Conservation (phyloP, 2,329 filamentous ascomycete species). For the Trichoderma koningiopsis region DNA sequence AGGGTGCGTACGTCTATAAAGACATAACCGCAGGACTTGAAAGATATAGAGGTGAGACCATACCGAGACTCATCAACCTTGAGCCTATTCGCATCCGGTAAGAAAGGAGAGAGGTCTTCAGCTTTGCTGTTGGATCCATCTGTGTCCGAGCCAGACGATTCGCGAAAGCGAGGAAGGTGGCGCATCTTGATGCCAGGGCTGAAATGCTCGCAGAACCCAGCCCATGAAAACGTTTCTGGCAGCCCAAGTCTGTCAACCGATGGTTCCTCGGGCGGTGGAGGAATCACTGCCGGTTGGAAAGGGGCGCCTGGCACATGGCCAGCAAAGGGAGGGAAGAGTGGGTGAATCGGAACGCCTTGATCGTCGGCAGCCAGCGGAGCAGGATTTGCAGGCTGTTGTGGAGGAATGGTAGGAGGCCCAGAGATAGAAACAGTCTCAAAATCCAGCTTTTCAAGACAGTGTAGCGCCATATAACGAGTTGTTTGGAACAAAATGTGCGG, state of each 20-base stretch:
- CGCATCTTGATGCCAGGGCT: slow-evolving; percentile 41
- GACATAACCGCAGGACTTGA: slow-evolving; percentile 66
- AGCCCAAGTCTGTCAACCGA: slow-evolving; percentile 26
- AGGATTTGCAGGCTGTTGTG: slow-evolving; percentile 31
- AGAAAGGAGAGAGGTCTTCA: background rate
- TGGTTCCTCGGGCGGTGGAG: background rate
- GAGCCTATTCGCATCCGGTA: slow-evolving; percentile 27
- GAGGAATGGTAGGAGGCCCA: slow-evolving; percentile 42
- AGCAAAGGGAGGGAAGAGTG: background rate
- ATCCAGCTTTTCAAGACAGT: slow-evolving; percentile 54
- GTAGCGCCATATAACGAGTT: slow-evolving; percentile 50
- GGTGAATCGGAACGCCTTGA: background rate
- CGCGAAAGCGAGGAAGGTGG: background rate
- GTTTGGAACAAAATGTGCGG: slow-evolving; percentile 59
- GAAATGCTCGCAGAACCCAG: slow-evolving; percentile 47
- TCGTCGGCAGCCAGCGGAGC: slow-evolving; percentile 17
- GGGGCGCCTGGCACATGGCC: background rate
- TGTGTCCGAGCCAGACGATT: background rate
- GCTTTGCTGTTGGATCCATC: background rate
- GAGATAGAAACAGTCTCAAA: slow-evolving; percentile 68
- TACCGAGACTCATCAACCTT: slow-evolving; percentile 35
- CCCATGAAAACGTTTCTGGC: slow-evolving; percentile 42
- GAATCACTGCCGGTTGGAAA: background rate
- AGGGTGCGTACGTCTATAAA: slow-evolving; percentile 43
- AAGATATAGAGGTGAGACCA: slow-evolving; percentile 46